Evolutionary conservation across 2,329 filamentous ascomycete genomes (phyloP), one percentile per base, ranked within the genome.

Genomic region (Talaromyces sp.): DNA sequence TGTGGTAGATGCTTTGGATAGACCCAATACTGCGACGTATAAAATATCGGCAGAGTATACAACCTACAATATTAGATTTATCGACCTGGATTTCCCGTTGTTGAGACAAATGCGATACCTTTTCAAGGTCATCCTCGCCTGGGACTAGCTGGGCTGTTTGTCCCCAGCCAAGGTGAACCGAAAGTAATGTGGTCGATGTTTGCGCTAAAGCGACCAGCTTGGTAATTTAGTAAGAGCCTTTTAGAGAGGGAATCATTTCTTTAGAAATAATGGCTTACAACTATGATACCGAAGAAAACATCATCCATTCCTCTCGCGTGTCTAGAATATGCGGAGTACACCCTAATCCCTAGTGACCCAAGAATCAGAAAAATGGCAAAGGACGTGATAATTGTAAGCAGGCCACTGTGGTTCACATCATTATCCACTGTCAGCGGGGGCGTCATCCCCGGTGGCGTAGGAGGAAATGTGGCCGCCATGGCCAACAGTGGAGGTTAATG

Each of bases 1-100:
- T 0, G 67, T 67, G 4, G 74, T 69, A 8, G 73, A 73, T 49
- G 67, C 68, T 57, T 80, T 80, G 3, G 76, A 76, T 4, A 75
- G 54, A 44, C 70, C 76, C 10, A 78, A 50, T 1, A 68, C 64
- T 10, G 74, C 20, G 24, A 78, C 55, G 47, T 72, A 77, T 10
- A 79, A 61, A 4, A 78, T 62, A 42, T 79, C 74, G 53, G 68
- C 65, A 10, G 66, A 63, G 44, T 75, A 78, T 2, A 65, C 64
- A 16, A 65, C 63, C 72, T 76, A 45, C 4, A 46, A 39, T 32
- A 11, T 14, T n/a, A 10, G 8, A 10, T 33, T 30, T 7, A 17
- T 22, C 13, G 19, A 9, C 42, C 17, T 3, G 35, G 35, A 8
- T 8, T 7, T n/a, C 17, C 16, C 3, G 13, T 37, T n/a, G 7